A percentile compares a stretch with the other conserved stretches of the same genome.
phyloP scores from a whole-genome alignment of 305 asterid species.

The Fraxinus sp. region DNA sequence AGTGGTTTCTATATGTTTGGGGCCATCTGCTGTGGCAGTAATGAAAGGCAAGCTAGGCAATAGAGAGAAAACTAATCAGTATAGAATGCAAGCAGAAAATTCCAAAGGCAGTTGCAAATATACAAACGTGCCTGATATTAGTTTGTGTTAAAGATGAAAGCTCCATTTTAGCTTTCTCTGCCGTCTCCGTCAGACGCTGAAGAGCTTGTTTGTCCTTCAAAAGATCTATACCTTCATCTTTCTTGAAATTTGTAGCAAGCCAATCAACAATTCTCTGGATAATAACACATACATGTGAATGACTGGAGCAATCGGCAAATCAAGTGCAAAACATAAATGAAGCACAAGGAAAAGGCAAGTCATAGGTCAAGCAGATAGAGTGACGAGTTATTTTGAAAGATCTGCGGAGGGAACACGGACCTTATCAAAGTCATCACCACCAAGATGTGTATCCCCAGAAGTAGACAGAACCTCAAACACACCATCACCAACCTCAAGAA shows the following conservation, averaged over 20 bases:
- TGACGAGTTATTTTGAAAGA: background rate
- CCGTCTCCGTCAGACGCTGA: constrained; percentile 93
- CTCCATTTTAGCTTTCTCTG: constrained; percentile 98
- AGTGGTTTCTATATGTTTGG: constrained; percentile 91
- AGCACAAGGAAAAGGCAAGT: too few relatives aligned
- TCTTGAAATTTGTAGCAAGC: constrained; percentile 79
- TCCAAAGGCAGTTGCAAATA: background rate
- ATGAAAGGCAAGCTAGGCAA: constrained; percentile 83
- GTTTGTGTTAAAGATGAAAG: constrained; percentile 85
- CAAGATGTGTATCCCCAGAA: constrained; percentile 98
- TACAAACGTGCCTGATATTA: constrained; percentile 57
- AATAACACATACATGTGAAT: background rate
- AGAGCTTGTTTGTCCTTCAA: constrained; percentile 98
- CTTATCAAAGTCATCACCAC: constrained; percentile 99
- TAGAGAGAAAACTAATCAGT: constrained; percentile 1
- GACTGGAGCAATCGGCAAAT: background rate
- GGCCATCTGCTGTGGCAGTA: constrained; percentile 98
- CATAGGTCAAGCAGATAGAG: background rate
- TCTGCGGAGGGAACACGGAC: constrained; percentile 29
- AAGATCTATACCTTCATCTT: constrained; percentile 80
- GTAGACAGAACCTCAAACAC: constrained; percentile 98
- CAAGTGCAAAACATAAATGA: too few relatives aligned
- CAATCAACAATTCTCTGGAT: constrained; percentile 92
- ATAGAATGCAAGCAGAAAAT: background rate
- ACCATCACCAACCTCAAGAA: constrained; percentile 99